These are phyloP conservation scores for Fusarium sp. DNA, from an alignment of 2,329 filamentous ascomycete species.

Conservation along the genomic window DNA sequence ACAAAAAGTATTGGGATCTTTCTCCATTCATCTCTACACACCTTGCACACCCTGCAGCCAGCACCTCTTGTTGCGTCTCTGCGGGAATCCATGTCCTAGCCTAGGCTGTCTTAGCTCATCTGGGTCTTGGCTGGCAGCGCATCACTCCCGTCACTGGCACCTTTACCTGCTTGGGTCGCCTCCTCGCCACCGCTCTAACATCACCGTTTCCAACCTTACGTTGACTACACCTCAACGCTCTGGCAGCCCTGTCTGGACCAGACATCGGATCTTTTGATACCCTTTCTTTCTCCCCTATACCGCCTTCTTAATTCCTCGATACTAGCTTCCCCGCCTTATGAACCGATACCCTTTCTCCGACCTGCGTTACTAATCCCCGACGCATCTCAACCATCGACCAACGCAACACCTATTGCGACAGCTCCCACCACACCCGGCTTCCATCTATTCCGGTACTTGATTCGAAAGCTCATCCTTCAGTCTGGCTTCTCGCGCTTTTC, in stretches of 20 bases:
- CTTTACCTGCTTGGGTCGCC: conserved; percentile 23
- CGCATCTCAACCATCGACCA: neutral
- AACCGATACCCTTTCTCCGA: neutral
- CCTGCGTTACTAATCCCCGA: conserved; percentile 4
- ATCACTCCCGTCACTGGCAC: conserved; percentile 22
- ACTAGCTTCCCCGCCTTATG: neutral
- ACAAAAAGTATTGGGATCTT: neutral
- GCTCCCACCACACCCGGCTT: neutral
- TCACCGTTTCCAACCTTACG: conserved; percentile 27
- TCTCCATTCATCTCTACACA: neutral
- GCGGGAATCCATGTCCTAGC: neutral
- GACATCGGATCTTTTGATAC: conserved; percentile 1
- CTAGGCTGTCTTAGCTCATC: conserved; percentile 7
- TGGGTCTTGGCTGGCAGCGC: conserved; percentile 24
- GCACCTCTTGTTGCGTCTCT: neutral
- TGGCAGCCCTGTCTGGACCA: conserved; percentile 22
- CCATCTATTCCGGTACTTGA: conserved; percentile 8
- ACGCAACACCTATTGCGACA: conserved; percentile 6
- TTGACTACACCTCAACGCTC: conserved; percentile 2
- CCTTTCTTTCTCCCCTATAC: neutral
- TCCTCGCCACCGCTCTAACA: conserved; percentile 34
- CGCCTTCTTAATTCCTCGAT: neutral
- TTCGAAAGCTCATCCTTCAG: conserved; percentile 46
- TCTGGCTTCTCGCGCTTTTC: conserved; percentile 64
- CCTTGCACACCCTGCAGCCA: neutral